These are phyloP conservation scores for Curvularia verruculosa DNA, from an alignment of 2,329 filamentous ascomycete species.

Conservation along the genomic window DNA sequence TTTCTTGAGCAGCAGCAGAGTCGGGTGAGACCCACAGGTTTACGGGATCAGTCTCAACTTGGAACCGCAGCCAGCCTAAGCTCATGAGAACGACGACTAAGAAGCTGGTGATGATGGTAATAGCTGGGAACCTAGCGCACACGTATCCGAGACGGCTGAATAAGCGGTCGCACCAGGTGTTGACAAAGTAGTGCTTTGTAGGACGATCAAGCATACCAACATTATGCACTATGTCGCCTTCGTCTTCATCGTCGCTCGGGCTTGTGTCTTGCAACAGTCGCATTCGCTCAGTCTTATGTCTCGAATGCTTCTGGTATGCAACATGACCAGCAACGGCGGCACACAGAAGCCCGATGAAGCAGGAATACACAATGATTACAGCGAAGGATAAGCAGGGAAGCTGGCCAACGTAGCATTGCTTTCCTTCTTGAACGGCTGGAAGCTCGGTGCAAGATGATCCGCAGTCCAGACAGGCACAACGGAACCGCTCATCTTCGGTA, in stretches of 20 bases:
- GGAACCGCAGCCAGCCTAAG: constrained; percentile 84
- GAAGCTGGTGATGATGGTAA: constrained; percentile 81
- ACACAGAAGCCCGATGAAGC: constrained; percentile 72
- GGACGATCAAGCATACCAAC: constrained; percentile 79
- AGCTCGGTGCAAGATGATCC: constrained; percentile 82
- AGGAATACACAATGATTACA: constrained; percentile 83
- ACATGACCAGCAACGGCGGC: constrained; percentile 74
- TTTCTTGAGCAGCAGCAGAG: constrained; percentile 88
- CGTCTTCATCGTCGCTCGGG: constrained; percentile 91
- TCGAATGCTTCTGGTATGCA: constrained; percentile 74
- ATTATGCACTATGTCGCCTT: constrained; percentile 80
- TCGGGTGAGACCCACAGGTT: constrained; percentile 95
- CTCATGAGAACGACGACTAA: constrained; percentile 79
- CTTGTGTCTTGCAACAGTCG: constrained; percentile 83
- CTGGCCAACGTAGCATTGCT: constrained; percentile 80
- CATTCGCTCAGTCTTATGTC: constrained; percentile 79
- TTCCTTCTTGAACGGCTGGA: constrained; percentile 71
- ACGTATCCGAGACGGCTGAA: constrained; percentile 82
- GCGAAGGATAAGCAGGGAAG: constrained; percentile 95
- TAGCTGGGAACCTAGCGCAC: constrained; percentile 81
- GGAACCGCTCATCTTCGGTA: constrained; percentile 81
- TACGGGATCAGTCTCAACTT: constrained; percentile 89
- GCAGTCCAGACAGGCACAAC: constrained; percentile 94
- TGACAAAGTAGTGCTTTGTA: constrained; percentile 79
- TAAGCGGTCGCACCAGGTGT: constrained; percentile 77